Evolutionary conservation across 164 flowering plant species (phyloP), one percentile per base, ranked within the genome.

Genomic region (Kalanchoe fedtschenkoi): DNA sequence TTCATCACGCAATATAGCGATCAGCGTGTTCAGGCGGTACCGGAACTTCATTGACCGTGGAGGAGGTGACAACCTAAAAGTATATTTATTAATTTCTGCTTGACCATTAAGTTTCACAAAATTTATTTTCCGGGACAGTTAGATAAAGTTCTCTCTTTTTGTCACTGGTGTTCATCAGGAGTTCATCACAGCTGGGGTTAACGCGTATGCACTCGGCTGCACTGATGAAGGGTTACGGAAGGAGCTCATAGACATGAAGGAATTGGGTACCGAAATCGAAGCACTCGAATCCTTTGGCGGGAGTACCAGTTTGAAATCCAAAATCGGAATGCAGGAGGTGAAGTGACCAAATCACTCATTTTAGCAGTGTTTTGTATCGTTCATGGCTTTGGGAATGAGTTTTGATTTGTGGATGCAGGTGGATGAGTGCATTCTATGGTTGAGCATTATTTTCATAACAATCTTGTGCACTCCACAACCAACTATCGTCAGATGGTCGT

Each of bases 381-480:
- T 44, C 6, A 4, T n/a, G 51, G 24, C 6, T 44, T n/a, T 19
- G 21, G 5, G 10, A 19, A 1, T 19, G 24, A 19, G 10, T 26
- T 26, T 26, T 28, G 21, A 47, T 47, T 47, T 14, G 2, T 58
- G 34, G 34, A 7, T 76, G 77, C 84, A 93, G 97, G 81, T 86
- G 38, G 81, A 89, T 51, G 98, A 93, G 72, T 93, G 98, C 69
- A 88, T 93, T 62, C 68, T 93, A 61, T 89, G 96, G 97, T 55
- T 93, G 74, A 86, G 98, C 83, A 85, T 93, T 61, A 74, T 85
- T 64, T 93, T 88, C 82, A 89, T 93, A 66, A 89, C 98, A 59
- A 93, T 93, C 69, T 66, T 89, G 71, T 93, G 97, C 62, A 93
- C 98, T 15, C 98, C 97, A 11, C 97, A 89, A 66, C 97, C 97